Evolutionary conservation across 1,284 basidiomycete genomes (phyloP).

Genomic region (Ganoderma multipileum): DNA sequence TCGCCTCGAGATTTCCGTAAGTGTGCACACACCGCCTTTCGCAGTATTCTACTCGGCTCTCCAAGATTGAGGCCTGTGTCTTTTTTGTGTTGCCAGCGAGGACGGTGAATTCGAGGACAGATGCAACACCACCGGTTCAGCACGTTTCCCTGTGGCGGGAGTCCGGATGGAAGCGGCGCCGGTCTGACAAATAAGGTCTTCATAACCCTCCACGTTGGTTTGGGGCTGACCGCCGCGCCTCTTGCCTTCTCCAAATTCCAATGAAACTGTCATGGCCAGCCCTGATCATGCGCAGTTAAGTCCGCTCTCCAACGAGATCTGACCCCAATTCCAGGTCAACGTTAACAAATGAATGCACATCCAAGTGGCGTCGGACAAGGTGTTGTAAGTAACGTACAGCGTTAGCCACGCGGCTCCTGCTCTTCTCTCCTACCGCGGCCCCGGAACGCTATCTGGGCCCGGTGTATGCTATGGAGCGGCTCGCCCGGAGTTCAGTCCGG

Average conservation of each 20-base stretch:
- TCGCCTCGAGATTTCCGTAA: background rate
- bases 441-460: constrained; percentile 3
- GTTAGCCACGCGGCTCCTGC: background rate
- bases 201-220: constrained; percentile 9
- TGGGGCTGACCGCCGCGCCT: background rate
- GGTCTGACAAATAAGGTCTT: background rate
- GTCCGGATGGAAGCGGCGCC: background rate
- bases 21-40: background rate
- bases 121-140: background rate
- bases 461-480: constrained; percentile 7
- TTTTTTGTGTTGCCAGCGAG: background rate
- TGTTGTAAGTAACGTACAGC: constrained; percentile 7
- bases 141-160: background rate
- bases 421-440: background rate
- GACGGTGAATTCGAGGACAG: background rate
- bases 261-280: background rate
- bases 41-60: background rate
- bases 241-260: constrained; percentile 4
- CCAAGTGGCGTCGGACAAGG: background rate
- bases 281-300: constrained; percentile 4
- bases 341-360: constrained; percentile 5
- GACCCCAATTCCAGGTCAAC: background rate
- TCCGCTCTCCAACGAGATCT: background rate
- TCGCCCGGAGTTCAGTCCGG: constrained; percentile 8
- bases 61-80: background rate